phyloP scores from a whole-genome alignment of 2,329 filamentous ascomycete genomes.

The Epichloe typhina region DNA sequence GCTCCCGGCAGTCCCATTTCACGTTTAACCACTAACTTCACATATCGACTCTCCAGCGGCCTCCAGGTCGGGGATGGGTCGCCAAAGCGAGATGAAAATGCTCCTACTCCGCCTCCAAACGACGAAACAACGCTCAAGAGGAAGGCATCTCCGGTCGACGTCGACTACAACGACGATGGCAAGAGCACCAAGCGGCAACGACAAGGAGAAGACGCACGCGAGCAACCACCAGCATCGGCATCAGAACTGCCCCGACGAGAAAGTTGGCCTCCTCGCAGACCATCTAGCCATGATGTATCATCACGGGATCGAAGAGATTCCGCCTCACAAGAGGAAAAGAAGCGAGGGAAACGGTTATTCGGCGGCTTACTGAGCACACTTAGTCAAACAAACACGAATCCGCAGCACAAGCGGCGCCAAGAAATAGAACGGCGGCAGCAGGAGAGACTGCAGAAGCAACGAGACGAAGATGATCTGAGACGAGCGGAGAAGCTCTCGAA shows the following conservation, averaged over 20 bases:
- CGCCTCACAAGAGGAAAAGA: slow-evolving; percentile 56
- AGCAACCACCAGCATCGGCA: not conserved
- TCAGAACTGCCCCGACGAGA: not conserved
- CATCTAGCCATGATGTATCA: not conserved
- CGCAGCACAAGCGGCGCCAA: slow-evolving; percentile 53
- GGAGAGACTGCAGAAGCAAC: slow-evolving; percentile 60
- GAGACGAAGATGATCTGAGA: slow-evolving; percentile 55
- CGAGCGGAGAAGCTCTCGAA: slow-evolving; percentile 52
- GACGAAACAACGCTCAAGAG: slow-evolving; percentile 14
- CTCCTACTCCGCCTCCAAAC: not conserved
- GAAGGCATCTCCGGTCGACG: slow-evolving; percentile 14
- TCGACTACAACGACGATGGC: slow-evolving; percentile 8
- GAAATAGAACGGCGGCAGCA: slow-evolving; percentile 77
- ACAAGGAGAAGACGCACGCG: slow-evolving; percentile 12
- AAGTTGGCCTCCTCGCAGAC: slow-evolving; percentile 4
- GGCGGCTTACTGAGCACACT: slow-evolving; percentile 68
- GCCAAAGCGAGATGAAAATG: not conserved
- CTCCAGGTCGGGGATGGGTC: not conserved
- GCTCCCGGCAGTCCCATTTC: not conserved
- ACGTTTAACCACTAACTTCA: not conserved
- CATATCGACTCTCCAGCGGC: not conserved
- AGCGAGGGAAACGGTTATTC: slow-evolving; percentile 74
- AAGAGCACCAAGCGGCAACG: slow-evolving; percentile 11
- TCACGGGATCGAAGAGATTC: slow-evolving; percentile 11
- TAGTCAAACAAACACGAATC: slow-evolving; percentile 53